Percentiles rank a stretch among this genome's conserved stretches.
Evolutionary conservation across 805 yeast species (phyloP).

Genomic region (Ogataea ganodermae): DNA sequence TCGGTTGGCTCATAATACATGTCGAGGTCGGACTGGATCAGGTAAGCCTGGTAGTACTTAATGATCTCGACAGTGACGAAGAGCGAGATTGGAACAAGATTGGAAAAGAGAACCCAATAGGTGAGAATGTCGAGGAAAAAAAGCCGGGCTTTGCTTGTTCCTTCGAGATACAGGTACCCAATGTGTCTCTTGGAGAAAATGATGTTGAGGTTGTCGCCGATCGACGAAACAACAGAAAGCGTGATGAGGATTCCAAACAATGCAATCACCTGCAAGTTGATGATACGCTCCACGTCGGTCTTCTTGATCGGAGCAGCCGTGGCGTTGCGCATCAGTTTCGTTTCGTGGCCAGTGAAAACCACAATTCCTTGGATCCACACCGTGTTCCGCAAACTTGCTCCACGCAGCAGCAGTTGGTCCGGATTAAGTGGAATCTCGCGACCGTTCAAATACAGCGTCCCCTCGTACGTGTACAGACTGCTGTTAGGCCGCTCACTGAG

Average conservation of each 20-base stretch:
- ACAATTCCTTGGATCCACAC: conserved; percentile 94
- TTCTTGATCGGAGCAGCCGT: conserved; percentile 97
- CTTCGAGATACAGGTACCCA: conserved; percentile 66
- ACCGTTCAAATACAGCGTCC: conserved; percentile 65
- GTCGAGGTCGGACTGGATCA: conserved; percentile 93
- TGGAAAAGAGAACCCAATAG: conserved; percentile 94
- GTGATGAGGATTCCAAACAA: conserved; percentile 77
- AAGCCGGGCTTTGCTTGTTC: conserved; percentile 63
- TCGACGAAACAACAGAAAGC: conserved; percentile 75
- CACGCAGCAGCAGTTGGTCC: conserved; percentile 88
- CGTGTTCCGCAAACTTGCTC: conserved; percentile 93
- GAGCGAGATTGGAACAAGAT: conserved; percentile 94
- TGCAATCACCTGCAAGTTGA: conserved; percentile 88
- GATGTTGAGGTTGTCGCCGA: conserved; percentile 82
- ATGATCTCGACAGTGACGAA: conserved; percentile 96
- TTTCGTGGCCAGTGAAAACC: conserved; percentile 96
- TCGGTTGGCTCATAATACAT: conserved; percentile 86
- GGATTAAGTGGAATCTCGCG: conserved; percentile 74
- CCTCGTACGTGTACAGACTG: conserved; percentile 92
- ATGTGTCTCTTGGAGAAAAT: conserved; percentile 53
- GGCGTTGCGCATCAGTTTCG: conserved; percentile 97
- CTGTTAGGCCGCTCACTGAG: conserved; percentile 92
- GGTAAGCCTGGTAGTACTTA: conserved; percentile 91
- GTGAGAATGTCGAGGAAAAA: conserved; percentile 89
- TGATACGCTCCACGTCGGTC: conserved; percentile 95